A percentile compares a stretch with the other conserved stretches of the same genome.
phyloP scores from a whole-genome alignment of 495 filamentous ascomycete genomes.

The Penicillium canariense region DNA sequence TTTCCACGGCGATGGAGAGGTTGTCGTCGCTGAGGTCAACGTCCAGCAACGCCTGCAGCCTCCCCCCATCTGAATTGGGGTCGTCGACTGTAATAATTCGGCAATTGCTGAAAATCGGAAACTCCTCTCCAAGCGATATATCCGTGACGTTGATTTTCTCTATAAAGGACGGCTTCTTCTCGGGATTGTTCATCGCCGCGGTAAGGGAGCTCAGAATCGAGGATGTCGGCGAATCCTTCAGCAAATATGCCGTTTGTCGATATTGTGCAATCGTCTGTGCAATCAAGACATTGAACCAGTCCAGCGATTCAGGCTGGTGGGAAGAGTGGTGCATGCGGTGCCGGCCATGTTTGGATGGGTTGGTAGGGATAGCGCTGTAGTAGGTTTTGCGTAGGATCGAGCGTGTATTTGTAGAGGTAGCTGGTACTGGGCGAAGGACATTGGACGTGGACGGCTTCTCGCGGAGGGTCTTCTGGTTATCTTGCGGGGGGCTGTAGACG shows the following conservation, averaged over 20 bases:
- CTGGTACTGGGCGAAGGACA: constrained; percentile 60
- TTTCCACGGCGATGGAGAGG: constrained; percentile 91
- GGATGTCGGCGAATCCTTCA: constrained; percentile 64
- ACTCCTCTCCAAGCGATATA: constrained; percentile 90
- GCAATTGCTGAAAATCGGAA: constrained; percentile 98
- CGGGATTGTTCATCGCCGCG: constrained; percentile 74
- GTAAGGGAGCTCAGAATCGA: constrained; percentile 95
- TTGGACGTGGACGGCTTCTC: constrained; percentile 75
- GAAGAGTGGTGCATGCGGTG: constrained; percentile 57
- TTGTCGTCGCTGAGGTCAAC: constrained; percentile 90
- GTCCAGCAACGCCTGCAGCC: constrained; percentile 93
- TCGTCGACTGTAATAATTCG: constrained; percentile 70
- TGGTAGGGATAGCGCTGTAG: constrained; percentile 75
- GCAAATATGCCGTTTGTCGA: constrained; percentile 76
- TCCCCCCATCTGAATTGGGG: constrained; percentile 51
- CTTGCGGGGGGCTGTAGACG: constrained; percentile 38
- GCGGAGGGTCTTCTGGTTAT: constrained; percentile 49
- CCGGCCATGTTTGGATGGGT: constrained; percentile 43
- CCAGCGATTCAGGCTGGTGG: constrained; percentile 96
- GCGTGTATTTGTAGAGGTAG: constrained; percentile 68
- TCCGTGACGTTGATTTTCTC: constrained; percentile 93
- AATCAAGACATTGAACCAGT: constrained; percentile 98
- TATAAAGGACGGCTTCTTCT: constrained; percentile 81
- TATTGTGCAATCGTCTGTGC: constrained; percentile 97
- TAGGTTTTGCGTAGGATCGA: constrained; percentile 95